A percentile compares a stretch with the other conserved stretches of the same genome.
Evolutionary conservation across 225 moss, liverwort and hornwort genomes (phyloP).

Genomic region (Polytrichum formosum): DNA sequence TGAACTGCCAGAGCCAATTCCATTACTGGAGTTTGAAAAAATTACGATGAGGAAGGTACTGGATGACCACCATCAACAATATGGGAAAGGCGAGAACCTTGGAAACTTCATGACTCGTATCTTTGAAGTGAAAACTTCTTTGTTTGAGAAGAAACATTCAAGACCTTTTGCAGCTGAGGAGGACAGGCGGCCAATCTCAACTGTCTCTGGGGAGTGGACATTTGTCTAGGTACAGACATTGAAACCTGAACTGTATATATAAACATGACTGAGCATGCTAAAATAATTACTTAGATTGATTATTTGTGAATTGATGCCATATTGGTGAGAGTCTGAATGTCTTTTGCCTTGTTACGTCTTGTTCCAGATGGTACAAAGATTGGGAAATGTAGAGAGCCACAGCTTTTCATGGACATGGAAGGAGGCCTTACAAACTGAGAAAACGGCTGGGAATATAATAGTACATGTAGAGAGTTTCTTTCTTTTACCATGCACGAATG

Average conservation of each 20-base stretch:
- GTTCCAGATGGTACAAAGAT: slow-evolving; percentile 8
- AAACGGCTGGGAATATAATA: slow-evolving; percentile 16
- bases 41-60: slow-evolving; percentile 23
- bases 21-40: slow-evolving; percentile 38
- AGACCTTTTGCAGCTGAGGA: slow-evolving; percentile 29
- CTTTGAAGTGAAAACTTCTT: slow-evolving; percentile 46
- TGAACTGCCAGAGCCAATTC: slow-evolving; percentile 46
- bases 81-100: slow-evolving; percentile 40
- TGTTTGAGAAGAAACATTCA: slow-evolving; percentile 58
- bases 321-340: not conserved
- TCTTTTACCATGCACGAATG: slow-evolving; percentile 27
- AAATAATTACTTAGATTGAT: too few species aligned
- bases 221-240: slow-evolving; percentile 29
- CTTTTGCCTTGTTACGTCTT: slow-evolving; percentile 7
- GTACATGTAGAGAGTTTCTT: slow-evolving; percentile 20
- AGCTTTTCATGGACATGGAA: slow-evolving; percentile 10
- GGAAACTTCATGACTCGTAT: slow-evolving; percentile 53
- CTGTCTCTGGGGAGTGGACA: slow-evolving; percentile 63
- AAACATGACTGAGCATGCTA: not conserved
- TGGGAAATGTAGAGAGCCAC: slow-evolving; percentile 7
- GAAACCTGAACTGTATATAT: not conserved
- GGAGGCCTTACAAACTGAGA: not conserved
- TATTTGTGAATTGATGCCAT: too few species aligned
- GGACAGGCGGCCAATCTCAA: slow-evolving; percentile 39
- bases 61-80: slow-evolving; percentile 42